phyloP scores from a whole-genome alignment of 257 asterid genomes.

The Thymus quinquecostatus region DNA sequence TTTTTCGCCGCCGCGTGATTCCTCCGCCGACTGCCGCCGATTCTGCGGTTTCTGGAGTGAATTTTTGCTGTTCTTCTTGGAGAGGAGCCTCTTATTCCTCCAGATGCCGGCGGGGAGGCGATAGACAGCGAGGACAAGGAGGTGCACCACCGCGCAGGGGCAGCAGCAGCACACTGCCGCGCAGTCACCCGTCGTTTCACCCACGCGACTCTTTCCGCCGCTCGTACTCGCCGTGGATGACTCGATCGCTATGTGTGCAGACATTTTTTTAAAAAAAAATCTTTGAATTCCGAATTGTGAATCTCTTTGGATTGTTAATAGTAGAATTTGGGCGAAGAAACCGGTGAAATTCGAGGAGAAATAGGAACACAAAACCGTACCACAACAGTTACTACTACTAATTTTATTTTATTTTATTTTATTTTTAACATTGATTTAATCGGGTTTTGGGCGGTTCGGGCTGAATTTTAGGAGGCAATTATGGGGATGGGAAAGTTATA shows the following conservation, averaged over 20 bases:
- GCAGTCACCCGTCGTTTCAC: conserved; percentile 51
- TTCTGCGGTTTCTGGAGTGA: too few relatives aligned
- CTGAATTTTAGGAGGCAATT: too few relatives aligned
- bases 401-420: too few relatives aligned
- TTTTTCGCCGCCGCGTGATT: background rate
- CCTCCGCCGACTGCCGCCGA: background rate
- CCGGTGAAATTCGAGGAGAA: too few relatives aligned
- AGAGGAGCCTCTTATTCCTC: conserved; percentile 33
- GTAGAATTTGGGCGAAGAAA: too few relatives aligned
- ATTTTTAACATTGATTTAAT: too few relatives aligned
- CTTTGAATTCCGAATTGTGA: background rate
- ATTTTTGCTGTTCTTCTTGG: conserved; percentile 23
- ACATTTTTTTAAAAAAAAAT: background rate
- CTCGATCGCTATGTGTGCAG: background rate
- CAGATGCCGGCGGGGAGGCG: conserved; percentile 42
- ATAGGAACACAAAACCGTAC: too few relatives aligned
- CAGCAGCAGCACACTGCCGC: conserved; percentile 54
- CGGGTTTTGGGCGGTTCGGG: too few relatives aligned
- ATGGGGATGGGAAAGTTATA: too few relatives aligned
- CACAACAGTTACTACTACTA: too few relatives aligned
- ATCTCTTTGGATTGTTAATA: too few relatives aligned
- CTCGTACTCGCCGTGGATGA: background rate
- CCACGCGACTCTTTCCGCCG: conserved; percentile 30
- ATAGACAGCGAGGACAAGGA: conserved; percentile 36
- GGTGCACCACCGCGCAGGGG: conserved; percentile 42